A percentile compares a stretch with the other conserved stretches of the same genome.
Evolutionary conservation across 2,329 filamentous ascomycete genomes (phyloP).

Genomic region (Diaporthe amygdali): DNA sequence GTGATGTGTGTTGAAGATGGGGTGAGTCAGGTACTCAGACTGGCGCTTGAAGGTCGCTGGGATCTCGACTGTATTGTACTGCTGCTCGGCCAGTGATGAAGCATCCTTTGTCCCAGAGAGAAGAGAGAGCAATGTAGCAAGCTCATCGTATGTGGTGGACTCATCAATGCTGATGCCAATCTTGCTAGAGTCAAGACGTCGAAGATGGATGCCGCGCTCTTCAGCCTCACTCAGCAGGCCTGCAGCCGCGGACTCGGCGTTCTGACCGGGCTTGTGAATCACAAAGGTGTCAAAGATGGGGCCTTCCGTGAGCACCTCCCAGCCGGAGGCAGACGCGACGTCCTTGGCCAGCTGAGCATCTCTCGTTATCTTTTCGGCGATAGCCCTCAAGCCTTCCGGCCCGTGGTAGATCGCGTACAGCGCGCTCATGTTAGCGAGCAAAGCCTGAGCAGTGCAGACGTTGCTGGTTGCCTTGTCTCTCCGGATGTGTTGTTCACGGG

Average conservation of each 20-base stretch:
- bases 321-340: constrained; percentile 18
- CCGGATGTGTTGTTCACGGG: constrained; percentile 93
- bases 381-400: constrained; percentile 79
- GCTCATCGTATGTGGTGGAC: constrained; percentile 35
- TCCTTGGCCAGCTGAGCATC: constrained; percentile 66
- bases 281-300: constrained; percentile 80
- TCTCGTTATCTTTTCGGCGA: constrained; percentile 78
- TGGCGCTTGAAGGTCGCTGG: constrained; percentile 70
- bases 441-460: constrained; percentile 92
- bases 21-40: constrained; percentile 81
- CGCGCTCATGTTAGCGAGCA: constrained; percentile 94
- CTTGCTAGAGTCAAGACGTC: constrained; percentile 63
- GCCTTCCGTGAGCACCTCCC: constrained; percentile 22
- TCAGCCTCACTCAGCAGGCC: constrained; percentile 51
- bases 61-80: constrained; percentile 39
- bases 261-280: constrained; percentile 60
- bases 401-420: constrained; percentile 96
- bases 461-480: constrained; percentile 98
- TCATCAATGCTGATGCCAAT: constrained; percentile 83
- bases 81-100: background rate
- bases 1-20: constrained; percentile 93
- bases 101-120: constrained; percentile 19
- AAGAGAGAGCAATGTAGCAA: constrained; percentile 27
- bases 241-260: constrained; percentile 47
- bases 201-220: constrained; percentile 63